Percentiles rank a stretch among this genome's conserved stretches.
Conservation (phyloP, 306 rosid species). For the Chamaecrista fasciculata region DNA sequence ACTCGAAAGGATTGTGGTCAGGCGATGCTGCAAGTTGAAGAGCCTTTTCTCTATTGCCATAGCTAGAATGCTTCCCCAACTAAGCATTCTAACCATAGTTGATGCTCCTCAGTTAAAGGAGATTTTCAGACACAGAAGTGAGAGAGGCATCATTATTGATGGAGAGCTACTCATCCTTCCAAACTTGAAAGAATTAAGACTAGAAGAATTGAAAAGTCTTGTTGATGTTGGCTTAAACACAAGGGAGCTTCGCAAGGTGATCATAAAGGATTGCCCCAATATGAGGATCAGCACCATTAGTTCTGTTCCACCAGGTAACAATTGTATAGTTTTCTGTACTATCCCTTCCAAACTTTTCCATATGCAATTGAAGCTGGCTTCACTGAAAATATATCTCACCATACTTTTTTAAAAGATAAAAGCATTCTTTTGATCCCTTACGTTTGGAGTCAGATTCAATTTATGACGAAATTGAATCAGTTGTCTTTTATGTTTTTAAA, state of each 20-base stretch:
- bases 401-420: too few relatives aligned
- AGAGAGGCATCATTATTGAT: background rate
- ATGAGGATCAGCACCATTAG: background rate
- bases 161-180: background rate
- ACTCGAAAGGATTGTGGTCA: background rate
- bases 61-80: constrained; percentile 3
- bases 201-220: background rate
- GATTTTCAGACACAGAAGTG: background rate
- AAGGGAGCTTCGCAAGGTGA: background rate
- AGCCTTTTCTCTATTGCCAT: constrained; percentile 8
- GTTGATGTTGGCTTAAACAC: background rate
- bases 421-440: too few relatives aligned
- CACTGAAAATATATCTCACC: background rate
- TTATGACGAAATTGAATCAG: too few relatives aligned
- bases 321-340: background rate
- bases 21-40: constrained; percentile 1
- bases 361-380: background rate
- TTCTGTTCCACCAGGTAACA: background rate
- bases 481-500: too few relatives aligned
- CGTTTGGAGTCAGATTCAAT: too few relatives aligned
- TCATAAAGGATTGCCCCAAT: background rate
- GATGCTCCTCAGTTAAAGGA: constrained; percentile 1
- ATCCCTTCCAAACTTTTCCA: background rate
- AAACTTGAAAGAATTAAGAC: constrained; percentile 1
- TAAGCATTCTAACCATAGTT: background rate